phyloP scores from a whole-genome alignment of 495 filamentous ascomycete genomes.

The Bacidia rubella region DNA sequence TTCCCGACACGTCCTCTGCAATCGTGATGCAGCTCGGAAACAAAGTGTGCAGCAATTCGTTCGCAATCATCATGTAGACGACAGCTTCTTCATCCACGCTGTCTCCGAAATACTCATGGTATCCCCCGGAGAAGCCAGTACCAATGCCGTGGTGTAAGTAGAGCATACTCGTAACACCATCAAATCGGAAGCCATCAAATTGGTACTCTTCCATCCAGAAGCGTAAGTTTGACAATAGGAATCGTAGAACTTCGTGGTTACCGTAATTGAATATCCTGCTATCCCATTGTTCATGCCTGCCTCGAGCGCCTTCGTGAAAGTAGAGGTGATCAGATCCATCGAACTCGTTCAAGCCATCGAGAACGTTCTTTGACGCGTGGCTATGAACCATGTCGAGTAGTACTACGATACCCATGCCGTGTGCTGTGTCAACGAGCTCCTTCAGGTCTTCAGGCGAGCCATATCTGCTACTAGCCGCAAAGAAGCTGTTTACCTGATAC shows the following conservation, averaged over 20 bases:
- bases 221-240: slow-evolving; percentile 84
- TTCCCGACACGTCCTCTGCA: slow-evolving; percentile 94
- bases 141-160: slow-evolving; percentile 94
- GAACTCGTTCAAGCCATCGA: slow-evolving; percentile 88
- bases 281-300: slow-evolving; percentile 87
- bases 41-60: slow-evolving; percentile 83
- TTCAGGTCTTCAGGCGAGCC: slow-evolving; percentile 90
- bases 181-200: slow-evolving; percentile 96
- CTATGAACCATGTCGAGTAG: slow-evolving; percentile 94
- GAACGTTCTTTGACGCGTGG: slow-evolving; percentile 92
- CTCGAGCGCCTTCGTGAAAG: slow-evolving; percentile 77
- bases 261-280: slow-evolving; percentile 96
- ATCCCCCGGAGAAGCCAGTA: slow-evolving; percentile 93
- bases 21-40: slow-evolving; percentile 82
- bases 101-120: slow-evolving; percentile 94
- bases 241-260: slow-evolving; percentile 82
- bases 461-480: slow-evolving; percentile 92
- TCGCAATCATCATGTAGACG: slow-evolving; percentile 91
- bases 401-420: slow-evolving; percentile 80
- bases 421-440: slow-evolving; percentile 90
- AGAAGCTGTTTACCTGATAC: slow-evolving; percentile 97
- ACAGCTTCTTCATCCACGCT: slow-evolving; percentile 90
- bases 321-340: slow-evolving; percentile 91
- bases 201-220: slow-evolving; percentile 99
- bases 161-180: slow-evolving; percentile 96